Evolutionary conservation across 371 early-diverging fungal species (phyloP).

Genomic region (Mucor indicus): DNA sequence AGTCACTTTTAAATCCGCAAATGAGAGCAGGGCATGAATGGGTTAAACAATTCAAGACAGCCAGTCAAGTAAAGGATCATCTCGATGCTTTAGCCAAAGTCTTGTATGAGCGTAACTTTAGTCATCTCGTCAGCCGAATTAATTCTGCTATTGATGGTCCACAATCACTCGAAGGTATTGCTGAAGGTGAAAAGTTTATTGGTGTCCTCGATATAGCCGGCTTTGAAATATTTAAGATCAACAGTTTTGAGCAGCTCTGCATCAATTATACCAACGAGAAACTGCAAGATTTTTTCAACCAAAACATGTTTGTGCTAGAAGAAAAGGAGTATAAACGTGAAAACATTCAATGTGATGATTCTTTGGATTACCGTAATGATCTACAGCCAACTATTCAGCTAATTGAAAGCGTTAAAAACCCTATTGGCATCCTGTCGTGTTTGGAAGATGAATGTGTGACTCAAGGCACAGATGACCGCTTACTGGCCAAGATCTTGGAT

Average conservation of each 20-base stretch:
- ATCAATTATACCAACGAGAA: constrained; percentile 99
- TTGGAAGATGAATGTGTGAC: constrained; percentile 99
- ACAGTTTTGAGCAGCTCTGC: constrained; percentile 99
- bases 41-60: constrained; percentile 89
- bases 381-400: constrained; percentile 98
- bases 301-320: constrained; percentile 99
- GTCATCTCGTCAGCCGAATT: constrained; percentile 83
- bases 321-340: constrained; percentile 98
- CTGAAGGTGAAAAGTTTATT: constrained; percentile 65
- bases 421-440: constrained; percentile 96
- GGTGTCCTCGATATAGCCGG: constrained; percentile 99
- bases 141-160: constrained; percentile 85
- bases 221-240: constrained; percentile 98
- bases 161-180: constrained; percentile 35
- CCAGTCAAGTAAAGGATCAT: constrained; percentile 85
- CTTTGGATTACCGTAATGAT: constrained; percentile 99
- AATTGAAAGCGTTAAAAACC: constrained; percentile 91
- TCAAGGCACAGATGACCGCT: constrained; percentile 95
- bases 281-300: constrained; percentile 99
- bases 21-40: constrained; percentile 97
- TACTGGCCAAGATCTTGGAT: constrained; percentile 84
- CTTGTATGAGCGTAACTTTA: constrained; percentile 98
- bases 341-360: constrained; percentile 90
- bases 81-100: constrained; percentile 93
- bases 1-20: constrained; percentile 84